phyloP scores from a whole-genome alignment of 768 basidiomycete genomes.

The Mycena filopes region DNA sequence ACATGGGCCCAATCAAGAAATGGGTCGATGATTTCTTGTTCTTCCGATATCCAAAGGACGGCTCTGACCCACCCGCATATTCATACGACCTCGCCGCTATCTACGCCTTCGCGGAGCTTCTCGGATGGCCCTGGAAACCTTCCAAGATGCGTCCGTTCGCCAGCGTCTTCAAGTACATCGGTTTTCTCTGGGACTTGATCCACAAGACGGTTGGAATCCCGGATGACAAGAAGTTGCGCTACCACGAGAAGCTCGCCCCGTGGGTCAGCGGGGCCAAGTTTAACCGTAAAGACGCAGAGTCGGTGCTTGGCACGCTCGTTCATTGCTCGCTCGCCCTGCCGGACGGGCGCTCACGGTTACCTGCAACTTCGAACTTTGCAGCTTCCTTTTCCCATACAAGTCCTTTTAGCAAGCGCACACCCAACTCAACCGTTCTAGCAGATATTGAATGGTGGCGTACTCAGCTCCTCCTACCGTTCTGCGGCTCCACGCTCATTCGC shows the following conservation, averaged over 20 bases:
- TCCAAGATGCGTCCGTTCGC: neutral
- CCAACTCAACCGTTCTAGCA: neutral
- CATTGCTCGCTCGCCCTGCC: neutral
- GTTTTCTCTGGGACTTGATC: neutral
- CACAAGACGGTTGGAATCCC: neutral
- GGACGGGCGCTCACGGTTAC: neutral
- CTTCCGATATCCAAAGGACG: too few relatives aligned
- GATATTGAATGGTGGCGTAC: neutral
- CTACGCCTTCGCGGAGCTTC: too few relatives aligned
- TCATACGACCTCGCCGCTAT: too few relatives aligned
- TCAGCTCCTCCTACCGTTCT: neutral
- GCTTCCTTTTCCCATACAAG: neutral
- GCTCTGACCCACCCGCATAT: too few relatives aligned
- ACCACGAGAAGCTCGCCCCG: neutral
- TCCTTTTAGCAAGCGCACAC: neutral
- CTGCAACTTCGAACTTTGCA: neutral
- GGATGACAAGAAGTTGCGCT: neutral
- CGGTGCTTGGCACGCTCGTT: neutral
- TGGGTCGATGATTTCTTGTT: too few relatives aligned
- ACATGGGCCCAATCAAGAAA: too few relatives aligned
- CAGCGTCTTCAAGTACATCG: neutral
- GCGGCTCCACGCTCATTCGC: neutral
- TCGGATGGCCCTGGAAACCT: neutral
- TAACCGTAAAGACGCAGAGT: neutral
- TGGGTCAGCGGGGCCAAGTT: neutral